Evolutionary conservation across 2,329 filamentous ascomycete species (phyloP).

Genomic region (Alternaria sp.): DNA sequence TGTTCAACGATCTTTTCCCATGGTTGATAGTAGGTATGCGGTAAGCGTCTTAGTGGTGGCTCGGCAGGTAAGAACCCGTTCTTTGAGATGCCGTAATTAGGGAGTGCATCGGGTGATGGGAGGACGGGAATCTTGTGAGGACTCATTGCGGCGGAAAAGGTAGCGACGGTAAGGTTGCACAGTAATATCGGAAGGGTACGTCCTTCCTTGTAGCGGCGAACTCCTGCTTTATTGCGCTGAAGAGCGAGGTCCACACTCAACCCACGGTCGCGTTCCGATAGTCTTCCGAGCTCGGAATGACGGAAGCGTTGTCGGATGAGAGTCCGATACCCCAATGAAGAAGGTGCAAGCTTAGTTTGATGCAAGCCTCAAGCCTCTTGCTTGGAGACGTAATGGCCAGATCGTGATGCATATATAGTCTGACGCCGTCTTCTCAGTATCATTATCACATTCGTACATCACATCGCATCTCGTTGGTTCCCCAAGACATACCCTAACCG

Average conservation of each 20-base stretch:
- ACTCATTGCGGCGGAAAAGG: slow-evolving; percentile 29
- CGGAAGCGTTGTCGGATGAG: slow-evolving; percentile 1
- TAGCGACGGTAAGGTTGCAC: not conserved
- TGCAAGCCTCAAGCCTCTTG: slow-evolving; percentile 8
- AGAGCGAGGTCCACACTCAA: not conserved
- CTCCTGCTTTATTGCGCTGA: slow-evolving; percentile 24
- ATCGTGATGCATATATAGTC: slow-evolving; percentile 12
- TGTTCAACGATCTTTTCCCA: slow-evolving; percentile 83
- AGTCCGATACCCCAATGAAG: slow-evolving; percentile 19
- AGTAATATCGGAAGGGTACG: slow-evolving; percentile 2
- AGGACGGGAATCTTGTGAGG: slow-evolving; percentile 34
- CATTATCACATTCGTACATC: not conserved
- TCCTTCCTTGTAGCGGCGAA: slow-evolving; percentile 17
- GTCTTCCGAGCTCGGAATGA: slow-evolving; percentile 12
- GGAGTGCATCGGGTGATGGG: slow-evolving; percentile 51
- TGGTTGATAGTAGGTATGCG: slow-evolving; percentile 83
- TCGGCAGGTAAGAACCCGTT: slow-evolving; percentile 82
- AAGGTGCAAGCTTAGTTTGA: slow-evolving; percentile 21
- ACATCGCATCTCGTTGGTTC: not conserved
- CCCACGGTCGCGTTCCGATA: slow-evolving; percentile 1
- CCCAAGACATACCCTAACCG: not conserved
- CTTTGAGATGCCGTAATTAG: slow-evolving; percentile 78
- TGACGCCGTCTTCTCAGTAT: not conserved
- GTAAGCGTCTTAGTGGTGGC: slow-evolving; percentile 72
- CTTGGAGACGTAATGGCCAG: slow-evolving; percentile 16